Base-by-base conservation (phyloP, 768 basidiomycete genomes). In the Kwoniella pini region DNA sequence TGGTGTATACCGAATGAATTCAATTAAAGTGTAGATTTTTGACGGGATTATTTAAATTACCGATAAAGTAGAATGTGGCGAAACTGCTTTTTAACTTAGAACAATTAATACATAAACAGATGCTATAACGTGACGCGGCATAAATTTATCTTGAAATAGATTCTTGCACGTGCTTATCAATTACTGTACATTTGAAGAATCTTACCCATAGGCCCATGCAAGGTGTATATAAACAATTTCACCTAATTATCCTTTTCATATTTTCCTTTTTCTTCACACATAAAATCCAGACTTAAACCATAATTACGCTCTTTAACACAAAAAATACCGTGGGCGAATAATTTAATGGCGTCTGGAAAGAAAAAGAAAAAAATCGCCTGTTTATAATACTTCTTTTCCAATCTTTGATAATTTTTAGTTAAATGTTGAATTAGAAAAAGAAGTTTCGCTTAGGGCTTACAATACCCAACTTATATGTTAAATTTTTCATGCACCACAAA, bases 371-470 rank as follows among this genome's bases (percentile, higher is more conserved):
- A 22, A 17, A 46, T 7, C 19, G 38, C 60, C 65, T 62, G 63
- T 68, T n/a, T 53, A 63, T 68, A 71, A 63, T 65, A 53, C 67
- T 59, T 60, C 56, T 57, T 60, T 27, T 42, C 30, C 30, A 19
- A 22, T 39, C 12, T 52, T 49, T 63, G 7, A 11, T 9, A 15
- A n/a, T 19, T 27, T 13, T 22, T 22, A 21, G 30, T 19, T 21
- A 26, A 22, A 12, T 36, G 21, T 6, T 15, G 13, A 19, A 51
- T 21, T 46, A 39, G 46, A 63, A 46, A 19, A 43, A 39, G 61
- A 49, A 46, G 69, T 62, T 71, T 71, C 69, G 69, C 69, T 71
- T 71, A 65, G 62, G 69, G 67, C 69, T 26, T 12, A 70, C 69
- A 70, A 6, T 42, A 7, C 7, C 7, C 11, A 9, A 42, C 33